Percentiles rank a stretch among this genome's conserved stretches.
phyloP scores from a whole-genome alignment of 345 rosid genomes.

The Xanthoceras sorbifolium region DNA sequence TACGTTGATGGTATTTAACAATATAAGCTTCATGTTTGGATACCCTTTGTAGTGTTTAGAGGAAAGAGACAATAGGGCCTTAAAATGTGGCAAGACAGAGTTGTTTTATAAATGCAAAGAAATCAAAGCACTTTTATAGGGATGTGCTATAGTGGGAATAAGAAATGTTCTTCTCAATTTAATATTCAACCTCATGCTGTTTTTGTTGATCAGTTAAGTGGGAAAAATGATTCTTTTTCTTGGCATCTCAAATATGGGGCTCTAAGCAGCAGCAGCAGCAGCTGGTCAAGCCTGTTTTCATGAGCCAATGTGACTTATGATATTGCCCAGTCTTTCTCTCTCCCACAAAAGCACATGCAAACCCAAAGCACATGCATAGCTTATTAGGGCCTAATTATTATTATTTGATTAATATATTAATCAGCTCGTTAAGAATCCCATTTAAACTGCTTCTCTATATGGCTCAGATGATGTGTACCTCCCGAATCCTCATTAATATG shows the following conservation, averaged over 20 bases:
- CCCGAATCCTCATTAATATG: too few species aligned
- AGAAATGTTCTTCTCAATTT: conserved; percentile 24
- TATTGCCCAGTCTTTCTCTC: neutral
- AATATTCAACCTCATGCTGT: conserved; percentile 12
- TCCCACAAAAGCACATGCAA: conserved; percentile 12
- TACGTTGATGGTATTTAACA: neutral
- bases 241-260: conserved; percentile 7
- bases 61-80: conserved; percentile 8
- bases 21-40: conserved; percentile 2
- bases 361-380: conserved; percentile 10
- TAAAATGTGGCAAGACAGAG: conserved; percentile 11
- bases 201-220: conserved; percentile 9
- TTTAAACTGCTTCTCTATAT: too few species aligned
- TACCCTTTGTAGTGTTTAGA: neutral
- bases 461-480: too few species aligned
- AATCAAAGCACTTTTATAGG: conserved; percentile 28
- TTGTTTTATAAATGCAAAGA: conserved; percentile 21
- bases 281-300: neutral
- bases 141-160: conserved; percentile 29
- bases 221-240: neutral
- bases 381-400: neutral
- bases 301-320: neutral
- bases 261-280: neutral
- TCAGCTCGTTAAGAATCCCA: too few species aligned
- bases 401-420: neutral